Conservation (phyloP, 2,329 filamentous ascomycete species). For the Neospermospora avenae region DNA sequence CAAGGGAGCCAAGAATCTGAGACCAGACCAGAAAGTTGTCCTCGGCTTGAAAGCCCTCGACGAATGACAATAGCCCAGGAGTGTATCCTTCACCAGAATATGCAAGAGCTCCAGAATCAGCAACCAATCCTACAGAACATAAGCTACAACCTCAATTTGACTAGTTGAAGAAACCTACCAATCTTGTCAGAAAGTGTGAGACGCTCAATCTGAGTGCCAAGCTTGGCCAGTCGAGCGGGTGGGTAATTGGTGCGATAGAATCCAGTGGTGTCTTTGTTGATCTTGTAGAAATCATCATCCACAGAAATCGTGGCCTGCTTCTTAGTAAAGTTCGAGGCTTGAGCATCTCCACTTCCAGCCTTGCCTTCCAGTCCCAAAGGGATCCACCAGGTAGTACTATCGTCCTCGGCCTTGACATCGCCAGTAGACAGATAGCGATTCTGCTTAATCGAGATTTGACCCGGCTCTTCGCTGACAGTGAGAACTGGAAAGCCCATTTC, state of each 20-base stretch:
- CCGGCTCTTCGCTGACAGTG: conserved; percentile 78
- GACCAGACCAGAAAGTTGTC: conserved; percentile 85
- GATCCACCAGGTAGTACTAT: conserved; percentile 93
- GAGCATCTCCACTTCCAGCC: conserved; percentile 57
- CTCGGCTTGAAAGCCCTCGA: conserved; percentile 81
- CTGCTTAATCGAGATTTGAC: conserved; percentile 79
- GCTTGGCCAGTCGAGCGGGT: conserved; percentile 73
- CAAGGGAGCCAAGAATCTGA: conserved; percentile 75
- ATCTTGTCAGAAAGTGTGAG: conserved; percentile 89
- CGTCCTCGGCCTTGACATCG: conserved; percentile 86
- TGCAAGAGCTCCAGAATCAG: conserved; percentile 84
- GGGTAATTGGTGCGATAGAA: conserved; percentile 95
- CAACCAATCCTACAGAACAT: conserved; percentile 54
- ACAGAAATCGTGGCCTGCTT: conserved; percentile 77
- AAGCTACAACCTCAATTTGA: background rate
- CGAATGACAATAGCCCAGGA: conserved; percentile 74
- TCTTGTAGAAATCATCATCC: conserved; percentile 82
- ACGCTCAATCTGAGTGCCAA: conserved; percentile 72
- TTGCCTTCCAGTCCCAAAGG: conserved; percentile 83
- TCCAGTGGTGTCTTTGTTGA: conserved; percentile 75
- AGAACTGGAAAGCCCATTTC: conserved; percentile 94
- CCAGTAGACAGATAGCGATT: conserved; percentile 88
- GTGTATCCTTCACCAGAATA: conserved; percentile 83
- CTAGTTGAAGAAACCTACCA: conserved; percentile 41
- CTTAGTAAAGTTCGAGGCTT: conserved; percentile 65